A percentile compares a stretch with the other conserved stretches of the same genome.
Conservation (phyloP, 225 moss, liverwort and hornwort genomes). For the Ulota crispa region DNA sequence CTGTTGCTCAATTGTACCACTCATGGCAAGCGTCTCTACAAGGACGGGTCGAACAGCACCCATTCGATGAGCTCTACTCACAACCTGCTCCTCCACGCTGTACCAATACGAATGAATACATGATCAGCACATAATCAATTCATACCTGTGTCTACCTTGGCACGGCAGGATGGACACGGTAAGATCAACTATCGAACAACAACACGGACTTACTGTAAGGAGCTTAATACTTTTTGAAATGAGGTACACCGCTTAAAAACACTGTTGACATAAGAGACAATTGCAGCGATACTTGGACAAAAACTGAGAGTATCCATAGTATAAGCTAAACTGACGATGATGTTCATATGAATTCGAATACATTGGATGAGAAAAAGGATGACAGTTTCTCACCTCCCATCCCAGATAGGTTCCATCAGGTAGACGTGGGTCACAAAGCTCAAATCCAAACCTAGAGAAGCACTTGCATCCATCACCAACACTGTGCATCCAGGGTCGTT, state of each 20-base stretch:
- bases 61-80: conserved; percentile 95
- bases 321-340: not conserved
- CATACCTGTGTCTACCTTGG: not conserved
- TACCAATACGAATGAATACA: conserved; percentile 13
- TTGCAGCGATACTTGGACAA: conserved; percentile 4
- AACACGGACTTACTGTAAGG: not conserved
- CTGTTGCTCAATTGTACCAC: conserved; percentile 93
- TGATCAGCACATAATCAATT: conserved; percentile 11
- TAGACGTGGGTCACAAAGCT: conserved; percentile 95
- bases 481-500: conserved; percentile 77
- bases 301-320: not conserved
- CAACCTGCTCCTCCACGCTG: conserved; percentile 98
- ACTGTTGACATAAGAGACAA: not conserved
- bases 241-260: not conserved
- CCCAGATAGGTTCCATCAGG: conserved; percentile 98
- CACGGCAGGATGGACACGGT: not conserved
- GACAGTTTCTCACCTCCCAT: conserved; percentile 69
- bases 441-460: conserved; percentile 85
- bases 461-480: conserved; percentile 91
- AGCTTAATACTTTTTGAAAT: not conserved
- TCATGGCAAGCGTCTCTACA: conserved; percentile 95
- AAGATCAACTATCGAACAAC: not conserved
- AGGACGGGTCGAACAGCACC: conserved; percentile 84
- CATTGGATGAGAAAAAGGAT: not conserved
- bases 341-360: not conserved